These are phyloP conservation scores for Mortierella sp. DNA, from an alignment of 371 early-diverging fungal genomes.

Conservation along the genomic window DNA sequence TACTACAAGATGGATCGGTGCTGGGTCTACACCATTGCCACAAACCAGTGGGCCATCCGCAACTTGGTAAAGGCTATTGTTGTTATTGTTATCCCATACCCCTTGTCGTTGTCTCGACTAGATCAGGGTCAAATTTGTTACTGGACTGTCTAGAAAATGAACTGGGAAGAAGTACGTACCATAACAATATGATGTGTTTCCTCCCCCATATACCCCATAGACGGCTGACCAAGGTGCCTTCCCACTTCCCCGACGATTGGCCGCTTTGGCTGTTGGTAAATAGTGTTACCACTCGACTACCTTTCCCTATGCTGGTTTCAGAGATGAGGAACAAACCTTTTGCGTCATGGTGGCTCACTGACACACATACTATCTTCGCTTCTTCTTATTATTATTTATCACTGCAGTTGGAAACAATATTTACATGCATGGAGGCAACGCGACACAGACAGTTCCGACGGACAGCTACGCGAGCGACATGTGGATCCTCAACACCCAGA, in stretches of 20 bases:
- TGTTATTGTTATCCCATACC: neutral
- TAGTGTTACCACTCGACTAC: neutral
- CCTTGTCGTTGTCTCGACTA: neutral
- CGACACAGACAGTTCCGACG: conserved; percentile 36
- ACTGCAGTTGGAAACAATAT: conserved; percentile 32
- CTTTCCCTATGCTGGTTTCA: neutral
- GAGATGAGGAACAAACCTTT: neutral
- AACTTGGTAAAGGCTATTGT: conserved; percentile 26
- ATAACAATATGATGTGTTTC: neutral
- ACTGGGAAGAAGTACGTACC: neutral
- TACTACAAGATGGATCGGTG: conserved; percentile 49
- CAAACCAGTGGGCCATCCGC: conserved; percentile 29
- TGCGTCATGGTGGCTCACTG: neutral
- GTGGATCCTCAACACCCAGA: conserved; percentile 46
- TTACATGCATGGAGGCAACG: conserved; percentile 57
- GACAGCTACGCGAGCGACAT: conserved; percentile 31
- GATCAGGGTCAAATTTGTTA: neutral
- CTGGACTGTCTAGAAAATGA: neutral
- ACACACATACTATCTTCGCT: neutral
- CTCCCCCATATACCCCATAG: conserved; percentile 11
- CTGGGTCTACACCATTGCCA: conserved; percentile 37
- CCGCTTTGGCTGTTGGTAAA: conserved; percentile 40
- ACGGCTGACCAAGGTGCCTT: conserved; percentile 20
- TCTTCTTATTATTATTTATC: neutral
- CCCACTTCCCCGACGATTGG: conserved; percentile 37